Conservation (phyloP, 352 stramenopile genomes). For the Phytophthora brassicae region DNA sequence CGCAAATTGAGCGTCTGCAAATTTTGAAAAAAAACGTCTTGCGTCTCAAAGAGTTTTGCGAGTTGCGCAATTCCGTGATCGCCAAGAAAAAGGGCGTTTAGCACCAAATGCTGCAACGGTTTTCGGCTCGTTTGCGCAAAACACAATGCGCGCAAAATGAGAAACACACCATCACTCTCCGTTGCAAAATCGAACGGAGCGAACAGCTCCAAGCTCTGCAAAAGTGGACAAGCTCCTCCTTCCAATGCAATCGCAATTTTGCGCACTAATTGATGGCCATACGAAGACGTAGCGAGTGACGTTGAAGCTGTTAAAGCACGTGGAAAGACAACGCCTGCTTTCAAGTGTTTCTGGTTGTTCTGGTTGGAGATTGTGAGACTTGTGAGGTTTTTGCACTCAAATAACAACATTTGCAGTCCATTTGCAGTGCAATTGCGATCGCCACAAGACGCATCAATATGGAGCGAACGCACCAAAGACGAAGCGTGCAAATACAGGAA, state of each 20-base stretch:
- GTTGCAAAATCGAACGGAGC: slow-evolving; percentile 66
- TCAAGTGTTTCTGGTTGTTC: slow-evolving; percentile 37
- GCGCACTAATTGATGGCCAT: slow-evolving; percentile 43
- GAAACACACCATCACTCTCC: slow-evolving; percentile 51
- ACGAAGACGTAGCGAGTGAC: slow-evolving; percentile 27
- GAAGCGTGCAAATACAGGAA: slow-evolving; percentile 53
- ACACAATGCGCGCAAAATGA: slow-evolving; percentile 35
- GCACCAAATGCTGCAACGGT: slow-evolving; percentile 40
- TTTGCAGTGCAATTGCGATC: slow-evolving; percentile 11
- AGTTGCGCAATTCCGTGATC: slow-evolving; percentile 49
- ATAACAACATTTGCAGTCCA: slow-evolving; percentile 31
- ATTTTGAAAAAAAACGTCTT: slow-evolving; percentile 27
- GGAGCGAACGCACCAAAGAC: slow-evolving; percentile 46
- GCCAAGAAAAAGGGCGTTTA: slow-evolving; percentile 63
- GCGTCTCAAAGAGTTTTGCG: slow-evolving; percentile 28
- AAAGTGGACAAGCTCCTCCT: slow-evolving; percentile 34
- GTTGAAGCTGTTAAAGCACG: slow-evolving; percentile 25
- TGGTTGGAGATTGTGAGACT: slow-evolving; percentile 55
- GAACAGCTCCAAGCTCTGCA: slow-evolving; percentile 44
- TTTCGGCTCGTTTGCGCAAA: slow-evolving; percentile 16
- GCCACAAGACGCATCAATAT: slow-evolving; percentile 45
- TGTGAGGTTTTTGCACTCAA: slow-evolving; percentile 43
- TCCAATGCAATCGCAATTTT: slow-evolving; percentile 41
- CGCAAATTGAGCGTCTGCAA: slow-evolving; percentile 44
- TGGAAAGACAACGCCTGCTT: slow-evolving; percentile 43